Percentiles rank a stretch among this genome's conserved stretches.
phyloP scores from a whole-genome alignment of 1,284 basidiomycete species.

The Ganoderma sp. region DNA sequence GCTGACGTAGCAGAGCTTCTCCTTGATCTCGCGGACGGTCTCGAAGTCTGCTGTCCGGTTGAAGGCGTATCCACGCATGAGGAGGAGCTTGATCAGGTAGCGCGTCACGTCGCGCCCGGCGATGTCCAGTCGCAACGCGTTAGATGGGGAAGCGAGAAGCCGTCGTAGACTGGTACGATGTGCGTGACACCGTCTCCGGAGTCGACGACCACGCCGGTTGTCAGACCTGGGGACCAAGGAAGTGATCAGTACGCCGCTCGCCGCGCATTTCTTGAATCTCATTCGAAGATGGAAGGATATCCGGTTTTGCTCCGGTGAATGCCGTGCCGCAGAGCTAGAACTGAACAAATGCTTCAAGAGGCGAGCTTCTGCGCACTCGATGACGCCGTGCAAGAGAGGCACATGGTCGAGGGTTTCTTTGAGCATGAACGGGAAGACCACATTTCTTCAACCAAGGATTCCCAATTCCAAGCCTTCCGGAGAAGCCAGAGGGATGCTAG shows the following conservation, averaged over 20 bases:
- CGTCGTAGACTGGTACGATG: conserved; percentile 98
- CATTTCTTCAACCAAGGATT: neutral
- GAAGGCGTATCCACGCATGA: conserved; percentile 99
- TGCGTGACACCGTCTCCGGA: conserved; percentile 99
- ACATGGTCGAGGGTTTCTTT: too few species aligned
- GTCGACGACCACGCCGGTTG: conserved; percentile 98
- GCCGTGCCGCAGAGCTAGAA: too few species aligned
- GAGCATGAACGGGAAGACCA: too few species aligned
- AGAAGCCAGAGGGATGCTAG: neutral
- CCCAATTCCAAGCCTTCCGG: neutral
- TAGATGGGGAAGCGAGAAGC: conserved; percentile 93
- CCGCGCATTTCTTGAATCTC: neutral
- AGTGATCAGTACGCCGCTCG: neutral
- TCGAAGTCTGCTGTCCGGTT: conserved; percentile 99
- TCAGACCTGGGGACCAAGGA: conserved; percentile 71
- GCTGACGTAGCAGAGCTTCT: conserved; percentile 97
- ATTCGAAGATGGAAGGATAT: neutral
- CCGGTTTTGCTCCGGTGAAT: neutral
- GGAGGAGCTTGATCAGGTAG: conserved; percentile 96
- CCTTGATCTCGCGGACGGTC: conserved; percentile 98
- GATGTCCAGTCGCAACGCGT: conserved; percentile 94
- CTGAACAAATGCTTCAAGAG: neutral
- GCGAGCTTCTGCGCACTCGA: neutral
- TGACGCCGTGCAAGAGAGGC: too few species aligned
- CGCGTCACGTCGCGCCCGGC: conserved; percentile 98